Conservation (phyloP, 2,329 filamentous ascomycete species). For the Magnaporthiopsis incrustans region DNA sequence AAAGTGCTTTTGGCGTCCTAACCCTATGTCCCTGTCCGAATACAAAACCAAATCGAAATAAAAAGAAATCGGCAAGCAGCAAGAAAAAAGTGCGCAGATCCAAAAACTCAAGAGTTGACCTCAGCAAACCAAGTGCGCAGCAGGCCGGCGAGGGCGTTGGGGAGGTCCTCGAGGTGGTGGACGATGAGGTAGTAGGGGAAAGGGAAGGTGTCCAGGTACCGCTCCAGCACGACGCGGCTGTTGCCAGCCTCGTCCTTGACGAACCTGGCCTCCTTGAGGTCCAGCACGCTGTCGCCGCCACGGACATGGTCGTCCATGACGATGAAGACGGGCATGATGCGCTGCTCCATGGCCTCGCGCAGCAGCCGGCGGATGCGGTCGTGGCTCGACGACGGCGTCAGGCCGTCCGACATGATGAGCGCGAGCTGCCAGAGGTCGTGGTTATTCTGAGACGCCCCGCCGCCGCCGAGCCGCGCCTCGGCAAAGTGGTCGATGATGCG, state of each 20-base stretch:
- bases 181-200: conserved; percentile 97
- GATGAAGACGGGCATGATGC: conserved; percentile 97
- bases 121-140: conserved; percentile 93
- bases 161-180: conserved; percentile 82
- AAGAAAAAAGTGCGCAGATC: background rate
- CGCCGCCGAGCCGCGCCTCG: conserved; percentile 55
- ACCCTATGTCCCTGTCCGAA: no score
- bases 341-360: conserved; percentile 80
- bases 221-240: conserved; percentile 69
- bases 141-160: conserved; percentile 76
- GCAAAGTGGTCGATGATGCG: conserved; percentile 76
- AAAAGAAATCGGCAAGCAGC: background rate
- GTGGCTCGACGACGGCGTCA: conserved; percentile 76
- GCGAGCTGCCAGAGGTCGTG: conserved; percentile 90
- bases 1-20: background rate
- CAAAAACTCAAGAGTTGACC: conserved; percentile 36
- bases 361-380: conserved; percentile 75
- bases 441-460: conserved; percentile 26
- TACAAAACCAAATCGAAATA: background rate
- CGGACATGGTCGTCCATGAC: conserved; percentile 66
- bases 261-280: conserved; percentile 82
- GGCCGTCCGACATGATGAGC: conserved; percentile 85
- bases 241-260: conserved; percentile 53
- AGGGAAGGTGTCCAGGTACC: conserved; percentile 91
- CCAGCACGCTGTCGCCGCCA: conserved; percentile 61